Base-by-base conservation (phyloP, 495 filamentous ascomycete genomes). In the Haplographium delicatum region DNA sequence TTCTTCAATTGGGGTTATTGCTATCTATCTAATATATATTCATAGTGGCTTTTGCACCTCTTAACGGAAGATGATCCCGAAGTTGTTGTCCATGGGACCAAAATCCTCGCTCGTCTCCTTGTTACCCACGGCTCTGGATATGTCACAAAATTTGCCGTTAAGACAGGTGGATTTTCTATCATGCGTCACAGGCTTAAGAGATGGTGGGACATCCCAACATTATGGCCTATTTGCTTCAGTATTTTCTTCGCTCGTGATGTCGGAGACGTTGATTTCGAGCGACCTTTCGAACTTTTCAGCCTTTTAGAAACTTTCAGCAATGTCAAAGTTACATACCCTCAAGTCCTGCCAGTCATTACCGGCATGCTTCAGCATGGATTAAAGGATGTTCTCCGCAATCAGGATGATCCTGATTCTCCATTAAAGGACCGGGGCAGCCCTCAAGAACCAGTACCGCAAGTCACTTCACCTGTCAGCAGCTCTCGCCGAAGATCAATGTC, bases 21-120 rank as follows among this genome's bases (percentile, higher is more conserved):
- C 22, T 9, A 39, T 7, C 54, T 41, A 56, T 66, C 72, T 79
- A 64, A 79, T 63, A 45, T 59, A 15, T 6, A 37, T 31, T 57
- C 48, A 28, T 57, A 96, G 89, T 97, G 94, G 93, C 79, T 97
- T 49, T 74, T 98, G 18, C 93, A 96, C 67, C 81, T 98, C 23
- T 79, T 97, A 40, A 89, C 87, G 23, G 91, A 96, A 59, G 80
- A 86, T 54, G 85, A 96, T 50, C 78, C 86, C 2, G 84, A 89
- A 61, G 82, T 95, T 35, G 84, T 96, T 7, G 72, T 89, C 16
- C 73, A 87, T 24, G 87, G 85, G n/a, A 74, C 78, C 40, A 94
- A 88, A 57, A 93, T 98, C 42, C 71, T 97, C 11, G 82, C 88
- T 39, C 86, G 90, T n/a, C 74, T 96, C 8, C 70, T 98, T 13